Evolutionary conservation across 2,329 filamentous ascomycete species (phyloP), one percentile per base, ranked within the genome.

Genomic region (Neobulgaria alba): DNA sequence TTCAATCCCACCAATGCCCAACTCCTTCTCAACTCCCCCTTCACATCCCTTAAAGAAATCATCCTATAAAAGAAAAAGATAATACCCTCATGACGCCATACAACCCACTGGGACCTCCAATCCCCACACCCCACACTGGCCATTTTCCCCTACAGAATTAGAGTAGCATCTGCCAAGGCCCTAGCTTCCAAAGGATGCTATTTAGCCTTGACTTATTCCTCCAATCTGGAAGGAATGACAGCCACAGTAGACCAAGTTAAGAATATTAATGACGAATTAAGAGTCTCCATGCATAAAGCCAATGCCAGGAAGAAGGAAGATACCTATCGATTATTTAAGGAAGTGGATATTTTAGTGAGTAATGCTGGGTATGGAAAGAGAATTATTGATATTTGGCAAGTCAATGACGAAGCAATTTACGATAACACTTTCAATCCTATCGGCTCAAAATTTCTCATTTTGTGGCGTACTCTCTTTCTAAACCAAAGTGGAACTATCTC

Each of bases 341-440:
- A 77, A 41, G 72, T 82, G 5, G 50, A 82, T 52, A 81, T 85
- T 16, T 63, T 84, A 2, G 59, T 85, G 18, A 74, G 72, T 8
- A 85, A 85, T 52, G 80, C 80, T 1, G 79, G 79, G 0, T 71
- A 79, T 48, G 79, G 78, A 30, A 77, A 77, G 54, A 67, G 77
- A n/a, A 72, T 79, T 42, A 43, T 49, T 4, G 48, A 56, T 47
- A 37, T 56, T 29, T 51, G 43, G 45, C 48, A 17, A 12, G 40
- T 39, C n/a, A n/a, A n/a, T n/a, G n/a, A n/a, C n/a, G n/a, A n/a
- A n/a, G n/a, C n/a, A n/a, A n/a, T n/a, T 26, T 15, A 19, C 26
- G 14, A n/a, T n/a, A n/a, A n/a, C n/a, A n/a, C n/a, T n/a, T n/a
- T n/a, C n/a, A n/a, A n/a, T n/a, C n/a, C n/a, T n/a, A n/a, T n/a